Evolutionary conservation across 441 rosid genomes (phyloP).

Genomic region (Populus hybrid): DNA sequence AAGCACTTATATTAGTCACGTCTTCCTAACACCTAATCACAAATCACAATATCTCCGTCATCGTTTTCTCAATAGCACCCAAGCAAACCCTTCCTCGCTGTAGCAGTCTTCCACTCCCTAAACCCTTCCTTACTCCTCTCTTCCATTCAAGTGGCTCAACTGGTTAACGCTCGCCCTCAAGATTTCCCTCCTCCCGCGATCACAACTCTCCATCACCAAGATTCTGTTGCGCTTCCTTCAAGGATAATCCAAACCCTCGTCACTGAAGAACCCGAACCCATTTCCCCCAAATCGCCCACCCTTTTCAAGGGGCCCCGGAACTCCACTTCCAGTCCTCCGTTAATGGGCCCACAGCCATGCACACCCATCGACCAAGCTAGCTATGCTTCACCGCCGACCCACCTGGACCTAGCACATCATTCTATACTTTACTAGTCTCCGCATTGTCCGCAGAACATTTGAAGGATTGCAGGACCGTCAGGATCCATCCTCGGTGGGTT

Average conservation of each 20-base stretch:
- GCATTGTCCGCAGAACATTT: slow-evolving; percentile 65
- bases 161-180: slow-evolving; percentile 49
- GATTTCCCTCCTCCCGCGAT: slow-evolving; percentile 21
- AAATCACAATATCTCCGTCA: not conserved
- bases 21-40: not conserved
- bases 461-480: slow-evolving; percentile 64
- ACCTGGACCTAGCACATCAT: slow-evolving; percentile 29
- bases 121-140: not conserved
- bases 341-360: slow-evolving; percentile 18
- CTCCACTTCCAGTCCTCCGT: slow-evolving; percentile 38
- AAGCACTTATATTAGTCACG: not conserved
- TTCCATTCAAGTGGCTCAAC: slow-evolving; percentile 41
- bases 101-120: not conserved
- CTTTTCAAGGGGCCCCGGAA: no score
- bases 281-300: slow-evolving; percentile 29
- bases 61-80: slow-evolving; percentile 4
- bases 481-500: slow-evolving; percentile 59
- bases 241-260: slow-evolving; percentile 51
- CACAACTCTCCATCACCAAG: not conserved
- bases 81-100: not conserved
- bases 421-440: slow-evolving; percentile 73
- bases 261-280: slow-evolving; percentile 28
- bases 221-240: slow-evolving; percentile 67
- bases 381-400: slow-evolving; percentile 20
- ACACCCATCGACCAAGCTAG: slow-evolving; percentile 3